Evolutionary conservation across 345 rosid genomes (phyloP).

Genomic region (Bruguiera sexangula): DNA sequence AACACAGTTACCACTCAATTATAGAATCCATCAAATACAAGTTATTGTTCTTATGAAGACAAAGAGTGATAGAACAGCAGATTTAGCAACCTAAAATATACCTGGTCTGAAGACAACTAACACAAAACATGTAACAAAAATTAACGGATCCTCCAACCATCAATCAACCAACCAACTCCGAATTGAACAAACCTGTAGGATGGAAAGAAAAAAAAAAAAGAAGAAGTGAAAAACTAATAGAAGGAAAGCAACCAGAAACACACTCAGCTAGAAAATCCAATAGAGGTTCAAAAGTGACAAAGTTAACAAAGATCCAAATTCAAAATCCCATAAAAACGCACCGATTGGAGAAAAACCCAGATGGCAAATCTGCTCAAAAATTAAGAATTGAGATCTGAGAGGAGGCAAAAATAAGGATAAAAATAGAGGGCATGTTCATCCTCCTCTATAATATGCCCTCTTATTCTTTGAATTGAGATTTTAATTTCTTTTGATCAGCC

Average conservation of each 20-base stretch:
- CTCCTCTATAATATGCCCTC: slow-evolving; percentile 45
- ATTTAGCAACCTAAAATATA: not conserved
- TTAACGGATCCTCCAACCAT: slow-evolving; percentile 53
- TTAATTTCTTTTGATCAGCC: slow-evolving; percentile 20
- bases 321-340: slow-evolving; percentile 50
- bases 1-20: not conserved
- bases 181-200: slow-evolving; percentile 37
- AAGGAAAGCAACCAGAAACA: slow-evolving; percentile 13
- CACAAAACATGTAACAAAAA: slow-evolving; percentile 23
- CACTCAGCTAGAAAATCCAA: slow-evolving; percentile 21
- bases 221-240: too few relatives aligned
- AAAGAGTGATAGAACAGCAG: not conserved
- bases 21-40: not conserved
- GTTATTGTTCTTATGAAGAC: too few relatives aligned
- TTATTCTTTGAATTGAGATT: slow-evolving; percentile 22
- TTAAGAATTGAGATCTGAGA: slow-evolving; percentile 64
- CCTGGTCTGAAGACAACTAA: slow-evolving; percentile 20
- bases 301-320: slow-evolving; percentile 37
- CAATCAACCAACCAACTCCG: slow-evolving; percentile 24
- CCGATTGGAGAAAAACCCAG: slow-evolving; percentile 65
- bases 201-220: not conserved
- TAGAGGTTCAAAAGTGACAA: slow-evolving; percentile 26
- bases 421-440: slow-evolving; percentile 58
- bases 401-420: slow-evolving; percentile 40
- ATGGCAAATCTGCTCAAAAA: slow-evolving; percentile 50